These are phyloP conservation scores for thale cress (Arabidopsis thaliana) DNA, from an alignment of 345 rosid species.

Conservation along the genomic window DNA sequence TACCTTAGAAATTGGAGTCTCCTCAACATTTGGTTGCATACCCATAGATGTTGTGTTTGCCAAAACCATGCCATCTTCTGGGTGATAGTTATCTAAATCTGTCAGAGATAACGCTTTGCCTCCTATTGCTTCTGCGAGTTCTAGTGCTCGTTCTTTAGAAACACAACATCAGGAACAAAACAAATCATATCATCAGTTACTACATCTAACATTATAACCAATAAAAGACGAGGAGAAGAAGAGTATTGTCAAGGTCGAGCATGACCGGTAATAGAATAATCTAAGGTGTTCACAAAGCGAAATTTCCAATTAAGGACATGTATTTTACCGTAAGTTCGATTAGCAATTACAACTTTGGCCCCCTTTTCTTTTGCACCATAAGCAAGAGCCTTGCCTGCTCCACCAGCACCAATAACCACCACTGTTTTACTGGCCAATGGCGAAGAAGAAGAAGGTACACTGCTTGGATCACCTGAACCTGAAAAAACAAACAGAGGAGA, in stretches of 20 bases:
- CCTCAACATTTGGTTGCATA: constrained; percentile 89
- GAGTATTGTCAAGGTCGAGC: constrained; percentile 9
- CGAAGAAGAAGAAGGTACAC: constrained; percentile 54
- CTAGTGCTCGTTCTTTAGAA: constrained; percentile 70
- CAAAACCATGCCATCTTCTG: constrained; percentile 82
- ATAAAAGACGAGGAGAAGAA: neutral
- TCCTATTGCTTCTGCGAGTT: constrained; percentile 76
- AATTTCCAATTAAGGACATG: constrained; percentile 12
- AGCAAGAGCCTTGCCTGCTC: constrained; percentile 96
- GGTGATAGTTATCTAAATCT: constrained; percentile 68
- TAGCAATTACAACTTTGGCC: constrained; percentile 82
- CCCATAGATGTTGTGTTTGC: constrained; percentile 96
- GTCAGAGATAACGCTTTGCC: constrained; percentile 76
- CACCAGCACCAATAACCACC: constrained; percentile 95
- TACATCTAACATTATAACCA: constrained; percentile 5
- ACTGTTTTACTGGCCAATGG: constrained; percentile 82
- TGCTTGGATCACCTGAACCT: constrained; percentile 50
- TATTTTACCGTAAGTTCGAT: constrained; percentile 76
- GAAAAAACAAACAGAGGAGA: constrained; percentile 34
- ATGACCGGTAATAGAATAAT: neutral
- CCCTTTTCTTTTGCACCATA: constrained; percentile 95
- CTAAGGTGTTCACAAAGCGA: neutral
- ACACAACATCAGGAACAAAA: constrained; percentile 30
- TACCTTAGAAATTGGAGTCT: constrained; percentile 91
- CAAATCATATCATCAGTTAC: constrained; percentile 29